Conservation (phyloP, 768 basidiomycete species). For the Chalciporus piperatus region DNA sequence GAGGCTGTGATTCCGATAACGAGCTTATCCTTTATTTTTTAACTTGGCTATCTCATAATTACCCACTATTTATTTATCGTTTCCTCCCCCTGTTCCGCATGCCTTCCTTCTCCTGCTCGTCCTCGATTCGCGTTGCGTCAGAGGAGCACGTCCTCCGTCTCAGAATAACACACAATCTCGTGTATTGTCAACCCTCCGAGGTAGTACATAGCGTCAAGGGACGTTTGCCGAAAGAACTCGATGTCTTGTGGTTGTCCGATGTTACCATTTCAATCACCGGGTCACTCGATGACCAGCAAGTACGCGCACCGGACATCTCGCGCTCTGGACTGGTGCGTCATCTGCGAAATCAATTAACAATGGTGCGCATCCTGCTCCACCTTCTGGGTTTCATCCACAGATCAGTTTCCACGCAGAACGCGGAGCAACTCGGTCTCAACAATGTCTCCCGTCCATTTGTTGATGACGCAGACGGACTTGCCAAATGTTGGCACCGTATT, state of each 20-base stretch:
- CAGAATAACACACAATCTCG: constrained; percentile 44
- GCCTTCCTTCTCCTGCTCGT: constrained; percentile 31
- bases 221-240: constrained; percentile 38
- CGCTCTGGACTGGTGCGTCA: constrained; percentile 50
- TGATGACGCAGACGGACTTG: constrained; percentile 40
- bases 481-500: constrained; percentile 37
- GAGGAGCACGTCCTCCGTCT: constrained; percentile 46
- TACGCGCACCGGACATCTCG: constrained; percentile 40
- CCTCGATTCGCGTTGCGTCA: constrained; percentile 41
- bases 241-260: constrained; percentile 49
- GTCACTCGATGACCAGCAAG: constrained; percentile 41
- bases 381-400: constrained; percentile 5
- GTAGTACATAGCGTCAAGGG: constrained; percentile 30
- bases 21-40: constrained; percentile 12
- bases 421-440: constrained; percentile 53
- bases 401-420: constrained; percentile 46
- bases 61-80: constrained; percentile 9
- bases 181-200: constrained; percentile 32
- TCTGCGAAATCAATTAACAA: constrained; percentile 48
- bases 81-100: constrained; percentile 14
- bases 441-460: constrained; percentile 53
- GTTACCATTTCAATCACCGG: constrained; percentile 56
- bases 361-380: constrained; percentile 33
- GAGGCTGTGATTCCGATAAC: constrained; percentile 31
- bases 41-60: constrained; percentile 29